Conservation (phyloP, 139 green algal genomes). For the Micromonas pusilla region DNA sequence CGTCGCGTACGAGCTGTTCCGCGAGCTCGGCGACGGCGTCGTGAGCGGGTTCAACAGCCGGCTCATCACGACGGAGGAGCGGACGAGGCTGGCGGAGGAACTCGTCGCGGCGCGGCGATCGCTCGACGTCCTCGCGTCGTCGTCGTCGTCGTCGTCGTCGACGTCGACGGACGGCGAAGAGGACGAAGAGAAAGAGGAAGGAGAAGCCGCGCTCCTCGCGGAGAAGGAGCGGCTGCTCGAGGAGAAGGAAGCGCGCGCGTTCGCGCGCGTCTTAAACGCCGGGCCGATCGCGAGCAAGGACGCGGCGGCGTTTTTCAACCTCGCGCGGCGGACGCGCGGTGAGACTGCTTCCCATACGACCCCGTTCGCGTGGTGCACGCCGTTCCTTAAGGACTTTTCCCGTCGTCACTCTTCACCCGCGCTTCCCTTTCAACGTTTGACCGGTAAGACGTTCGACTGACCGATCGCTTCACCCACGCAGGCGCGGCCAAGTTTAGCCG, state of each 20-base stretch:
- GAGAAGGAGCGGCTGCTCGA: background rate
- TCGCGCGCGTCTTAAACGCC: background rate
- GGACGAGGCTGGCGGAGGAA: background rate
- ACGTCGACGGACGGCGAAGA: background rate
- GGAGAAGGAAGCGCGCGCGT: background rate
- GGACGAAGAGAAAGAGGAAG: background rate
- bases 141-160: no score
- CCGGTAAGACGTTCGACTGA: no score
- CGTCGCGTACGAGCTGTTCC: conserved; percentile 20
- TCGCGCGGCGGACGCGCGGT: background rate
- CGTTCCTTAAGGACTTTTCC: no score
- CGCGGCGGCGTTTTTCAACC: conserved; percentile 5
- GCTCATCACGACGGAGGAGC: background rate
- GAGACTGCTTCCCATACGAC: no score
- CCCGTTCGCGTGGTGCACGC: no score
- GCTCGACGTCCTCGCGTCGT: conserved; percentile 17
- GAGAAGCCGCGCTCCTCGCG: background rate
- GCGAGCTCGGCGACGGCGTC: background rate
- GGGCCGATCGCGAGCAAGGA: conserved; percentile 4
- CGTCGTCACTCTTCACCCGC: no score
- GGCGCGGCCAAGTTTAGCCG: no score
- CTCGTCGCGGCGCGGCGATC: background rate
- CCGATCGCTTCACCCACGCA: no score
- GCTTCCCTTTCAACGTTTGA: no score
- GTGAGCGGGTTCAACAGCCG: background rate